Evolutionary conservation across 345 rosid genomes (phyloP), one percentile per base, ranked within the genome.

Genomic region (Gossypium ekmanianum): DNA sequence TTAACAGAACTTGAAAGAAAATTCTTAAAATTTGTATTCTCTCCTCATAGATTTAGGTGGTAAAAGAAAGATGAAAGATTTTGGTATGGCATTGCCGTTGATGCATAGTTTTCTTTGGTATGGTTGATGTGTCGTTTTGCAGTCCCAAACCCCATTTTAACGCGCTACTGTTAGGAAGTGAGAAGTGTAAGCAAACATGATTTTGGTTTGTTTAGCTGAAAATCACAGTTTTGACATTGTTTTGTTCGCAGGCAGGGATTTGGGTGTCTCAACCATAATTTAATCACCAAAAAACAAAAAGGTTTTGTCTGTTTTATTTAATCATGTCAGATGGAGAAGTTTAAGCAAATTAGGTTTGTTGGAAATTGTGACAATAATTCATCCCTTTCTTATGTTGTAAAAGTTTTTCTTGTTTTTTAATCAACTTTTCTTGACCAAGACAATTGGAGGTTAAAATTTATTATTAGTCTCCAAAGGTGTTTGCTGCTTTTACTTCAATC

Each of bases 81-180:
- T 27, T 13, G 65, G 43, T 61, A 26, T 14, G 18, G n/a, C 65
- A 14, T 61, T 61, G 67, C 59, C 67, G 58, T 45, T 26, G 26
- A 5, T 47, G 57, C 62, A 18, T 56, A 3, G 44, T 64, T 71
- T 61, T 51, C 14, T 20, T 66, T 59, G 2, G 52, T 66, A 58
- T 54, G 39, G 84, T 81, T 84, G 75, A 26, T 44, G 24, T 69
- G 87, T 81, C 87, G 78, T 79, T 81, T 81, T 77, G 87, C 62
- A 27, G 68, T 44, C 67, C 80, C 86, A 81, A 80, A 78, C 74
- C 82, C 41, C 71, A 59, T 58, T 65, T 71, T 71, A 83, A 81
- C 84, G 75, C 74, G 74, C 77, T 12, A 51, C 14, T 68, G 50
- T 73, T 55, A 26, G 74, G 11, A 45, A 44, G 77, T 39, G 71